Evolutionary conservation across 2,329 filamentous ascomycete species (phyloP), one percentile per base, ranked within the genome.

Genomic region (Aureobasidium subglaciale): DNA sequence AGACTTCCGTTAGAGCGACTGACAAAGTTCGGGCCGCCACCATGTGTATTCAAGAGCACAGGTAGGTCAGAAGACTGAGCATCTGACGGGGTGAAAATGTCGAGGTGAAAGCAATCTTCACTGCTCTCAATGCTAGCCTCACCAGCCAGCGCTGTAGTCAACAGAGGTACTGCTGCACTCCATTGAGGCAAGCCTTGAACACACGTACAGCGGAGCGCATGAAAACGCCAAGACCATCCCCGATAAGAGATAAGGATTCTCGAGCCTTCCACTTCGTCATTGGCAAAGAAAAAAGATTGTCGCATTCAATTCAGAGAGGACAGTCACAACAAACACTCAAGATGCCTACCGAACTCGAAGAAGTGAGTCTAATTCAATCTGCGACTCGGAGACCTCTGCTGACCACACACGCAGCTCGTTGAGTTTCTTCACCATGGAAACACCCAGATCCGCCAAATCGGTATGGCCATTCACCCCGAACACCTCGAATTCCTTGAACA

Each of bases 341-440:
- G 8, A 78, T 77, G 75, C 73, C 75, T 40, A 75, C 74, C 40
- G 75, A 78, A 68, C 64, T 78, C 49, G 75, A 78, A 68, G 75
- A 78, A 60, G 74, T 76, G 59, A 57, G 59, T 27, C 30, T 18
- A 20, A 20, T 7, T 7, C 29, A 2, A 56, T 9, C 16, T n/a
- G n/a, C 10, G 22, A 30, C 25, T 42, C 42, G 9, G 8, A 4
- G 29, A 18, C 13, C 2, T 16, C 22, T 7, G 43, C 37, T 49
- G 53, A 59, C 61, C 29, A 35, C 20, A 11, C 25, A 7, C 27
- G 45, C 63, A 95, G 89, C 83, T 96, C 54, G 90, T 96, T 59
- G 90, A 90, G 69, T 96, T 97, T 73, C 87, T 97, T 58, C 87
- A 88, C 71, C 87, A 95, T 73, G 88, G 88, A 58, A 96, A 95